Base-by-base conservation (phyloP, 2,329 filamentous ascomycete genomes). In the Paracamarosporium sp. region DNA sequence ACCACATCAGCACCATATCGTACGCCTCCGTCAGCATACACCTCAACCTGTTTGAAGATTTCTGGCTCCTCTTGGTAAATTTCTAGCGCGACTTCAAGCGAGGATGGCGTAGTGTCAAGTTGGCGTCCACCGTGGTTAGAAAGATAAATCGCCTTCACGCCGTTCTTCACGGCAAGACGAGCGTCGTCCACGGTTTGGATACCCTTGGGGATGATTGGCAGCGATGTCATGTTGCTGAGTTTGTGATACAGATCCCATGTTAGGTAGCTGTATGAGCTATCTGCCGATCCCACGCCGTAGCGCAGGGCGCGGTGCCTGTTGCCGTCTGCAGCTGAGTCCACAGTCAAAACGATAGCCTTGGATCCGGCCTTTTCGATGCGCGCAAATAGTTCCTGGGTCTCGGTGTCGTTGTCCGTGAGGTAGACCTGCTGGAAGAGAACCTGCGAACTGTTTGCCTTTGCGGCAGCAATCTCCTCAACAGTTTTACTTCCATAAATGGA, bases 61-160 rank as follows among this genome's bases (percentile, higher is more conserved):
- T 76, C 71, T 0, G 77, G 77, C 15, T 68, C 75, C 13, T 73
- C 56, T n/a, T 85, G 87, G 74, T 91, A 89, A 52, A 92, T 88
- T 60, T 92, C 90, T 8, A 91, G 85, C 4, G 90, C 90, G 50
- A 94, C 86, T 67, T 95, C 91, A 11, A 90, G 87, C 1, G 89
- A 86, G 0, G 85, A 89, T 0, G 89, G 88, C 2, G 83, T 81
- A n/a, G 81, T 46, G 74, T 79, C 77, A 50, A 77, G 67, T 46
- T 75, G 72, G 45, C 78, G 71, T 11, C 77, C 78, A 20, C 78
- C 78, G 62, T 79, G 77, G 66, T 80, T 80, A 46, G 75, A 78
- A 43, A 80, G 66, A 63, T 75, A 78, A 51, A 79, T 75, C 3
- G 77, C 77, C 27, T 71, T 71, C 8, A 68, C 74, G 12, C 77